Evolutionary conservation across 2,329 filamentous ascomycete species (phyloP).

Genomic region (Botrytis deweyae): DNA sequence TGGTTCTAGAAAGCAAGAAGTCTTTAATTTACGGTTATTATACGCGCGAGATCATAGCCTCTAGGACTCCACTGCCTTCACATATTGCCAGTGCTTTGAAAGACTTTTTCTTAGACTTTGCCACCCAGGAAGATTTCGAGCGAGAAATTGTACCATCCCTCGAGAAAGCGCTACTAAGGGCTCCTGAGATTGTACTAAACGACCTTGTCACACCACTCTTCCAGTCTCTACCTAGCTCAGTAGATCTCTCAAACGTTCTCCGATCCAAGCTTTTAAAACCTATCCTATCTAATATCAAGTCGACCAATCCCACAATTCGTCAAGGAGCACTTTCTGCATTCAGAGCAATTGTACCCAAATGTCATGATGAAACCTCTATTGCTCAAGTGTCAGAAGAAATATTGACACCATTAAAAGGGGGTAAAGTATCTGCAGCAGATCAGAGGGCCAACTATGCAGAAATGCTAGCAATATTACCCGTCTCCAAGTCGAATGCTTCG

Average conservation of each 20-base stretch:
- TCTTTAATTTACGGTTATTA: constrained; percentile 79
- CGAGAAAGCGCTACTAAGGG: constrained; percentile 84
- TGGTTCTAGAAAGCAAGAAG: constrained; percentile 64
- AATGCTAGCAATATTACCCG: constrained; percentile 66
- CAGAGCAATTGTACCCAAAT: constrained; percentile 62
- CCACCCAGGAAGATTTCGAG: constrained; percentile 70
- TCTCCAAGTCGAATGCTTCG: constrained; percentile 60
- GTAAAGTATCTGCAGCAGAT: constrained; percentile 81
- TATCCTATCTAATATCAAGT: constrained; percentile 86
- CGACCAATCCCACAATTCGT: constrained; percentile 76
- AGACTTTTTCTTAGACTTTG: constrained; percentile 81
- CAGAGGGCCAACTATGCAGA: constrained; percentile 81
- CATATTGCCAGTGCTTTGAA: constrained; percentile 71
- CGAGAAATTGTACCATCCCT: constrained; percentile 75
- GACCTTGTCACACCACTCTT: constrained; percentile 75
- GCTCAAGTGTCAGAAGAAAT: constrained; percentile 75
- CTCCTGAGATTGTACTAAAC: constrained; percentile 84
- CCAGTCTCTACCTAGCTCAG: constrained; percentile 61
- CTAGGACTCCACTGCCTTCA: constrained; percentile 65
- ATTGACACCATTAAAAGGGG: constrained; percentile 72
- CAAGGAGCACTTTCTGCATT: constrained; percentile 75
- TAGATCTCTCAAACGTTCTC: constrained; percentile 78
- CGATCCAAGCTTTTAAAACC: constrained; percentile 76
- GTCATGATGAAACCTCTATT: constrained; percentile 56
- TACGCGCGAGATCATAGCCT: constrained; percentile 78